These are phyloP conservation scores for Hyaloperonospora arabidopsidis DNA, from an alignment of 352 stramenopile genomes.

Conservation along the genomic window DNA sequence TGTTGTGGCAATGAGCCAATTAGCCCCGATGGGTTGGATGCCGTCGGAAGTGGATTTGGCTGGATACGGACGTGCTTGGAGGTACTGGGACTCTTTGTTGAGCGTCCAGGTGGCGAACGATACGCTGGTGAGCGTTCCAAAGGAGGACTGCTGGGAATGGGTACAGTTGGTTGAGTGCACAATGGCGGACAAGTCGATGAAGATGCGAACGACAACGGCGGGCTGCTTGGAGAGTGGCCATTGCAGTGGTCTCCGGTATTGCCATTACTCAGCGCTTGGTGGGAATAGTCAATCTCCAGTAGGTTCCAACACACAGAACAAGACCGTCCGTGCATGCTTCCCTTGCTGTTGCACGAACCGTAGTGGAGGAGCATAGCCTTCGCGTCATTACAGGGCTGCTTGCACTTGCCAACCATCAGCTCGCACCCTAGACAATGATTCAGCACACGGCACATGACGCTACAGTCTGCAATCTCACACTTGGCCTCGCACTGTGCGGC, in stretches of 20 bases:
- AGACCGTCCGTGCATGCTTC: conserved; percentile 32
- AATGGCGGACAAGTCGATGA: conserved; percentile 19
- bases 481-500: conserved; percentile 36
- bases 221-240: conserved; percentile 15
- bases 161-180: conserved; percentile 16
- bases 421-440: conserved; percentile 61
- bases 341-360: conserved; percentile 42
- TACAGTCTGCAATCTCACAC: conserved; percentile 50
- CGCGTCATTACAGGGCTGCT: conserved; percentile 62
- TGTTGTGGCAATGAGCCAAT: conserved; percentile 44
- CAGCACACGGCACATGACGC: conserved; percentile 63
- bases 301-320: conserved; percentile 59
- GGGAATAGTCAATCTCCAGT: conserved; percentile 57
- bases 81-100: conserved; percentile 9
- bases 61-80: conserved; percentile 68
- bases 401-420: conserved; percentile 48
- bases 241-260: conserved; percentile 12
- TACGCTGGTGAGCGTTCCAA: conserved; percentile 17
- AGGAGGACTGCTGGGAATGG: conserved; percentile 15
- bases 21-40: conserved; percentile 61
- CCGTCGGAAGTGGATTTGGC: conserved; percentile 65
- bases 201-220: conserved; percentile 19
- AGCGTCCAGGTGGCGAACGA: conserved; percentile 17
- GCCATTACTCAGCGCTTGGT: conserved; percentile 39
- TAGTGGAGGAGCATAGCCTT: conserved; percentile 74